Conservation (phyloP, 805 yeast species). For the Hanseniaspora occidentalis region DNA sequence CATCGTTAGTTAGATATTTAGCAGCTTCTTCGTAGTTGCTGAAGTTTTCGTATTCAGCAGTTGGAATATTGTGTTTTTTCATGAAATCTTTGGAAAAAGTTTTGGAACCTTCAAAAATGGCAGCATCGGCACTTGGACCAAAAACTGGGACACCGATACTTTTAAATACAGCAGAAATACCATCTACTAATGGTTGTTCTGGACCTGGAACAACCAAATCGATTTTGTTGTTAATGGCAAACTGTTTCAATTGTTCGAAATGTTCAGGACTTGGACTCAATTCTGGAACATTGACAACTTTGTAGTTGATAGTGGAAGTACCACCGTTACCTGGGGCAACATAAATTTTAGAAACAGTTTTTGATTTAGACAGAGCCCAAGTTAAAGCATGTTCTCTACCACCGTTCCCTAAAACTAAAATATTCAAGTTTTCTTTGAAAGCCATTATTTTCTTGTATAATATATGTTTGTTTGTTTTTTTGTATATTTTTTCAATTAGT, state of each 20-base stretch:
- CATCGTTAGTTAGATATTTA: slow-evolving; percentile 42
- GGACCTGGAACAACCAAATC: slow-evolving; percentile 91
- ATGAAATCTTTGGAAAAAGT: slow-evolving; percentile 88
- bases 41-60: slow-evolving; percentile 83
- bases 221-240: slow-evolving; percentile 57
- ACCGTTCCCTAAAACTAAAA: slow-evolving; percentile 90
- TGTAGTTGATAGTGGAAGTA: slow-evolving; percentile 38
- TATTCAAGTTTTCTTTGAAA: slow-evolving; percentile 28
- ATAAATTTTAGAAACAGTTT: slow-evolving; percentile 54
- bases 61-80: slow-evolving; percentile 86
- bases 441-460: neutral
- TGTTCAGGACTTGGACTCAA: slow-evolving; percentile 55
- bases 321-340: slow-evolving; percentile 99
- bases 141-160: slow-evolving; percentile 88
- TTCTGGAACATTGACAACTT: slow-evolving; percentile 52
- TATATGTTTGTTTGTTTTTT: neutral
- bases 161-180: slow-evolving; percentile 60
- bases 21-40: slow-evolving; percentile 64
- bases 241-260: slow-evolving; percentile 56
- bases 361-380: slow-evolving; percentile 80
- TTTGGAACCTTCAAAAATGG: slow-evolving; percentile 93
- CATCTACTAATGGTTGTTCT: slow-evolving; percentile 97
- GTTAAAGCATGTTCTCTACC: slow-evolving; percentile 98
- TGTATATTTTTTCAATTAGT: no score
- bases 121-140: slow-evolving; percentile 90